Evolutionary conservation across 768 basidiomycete genomes (phyloP).

Genomic region (Serendipita sp.): DNA sequence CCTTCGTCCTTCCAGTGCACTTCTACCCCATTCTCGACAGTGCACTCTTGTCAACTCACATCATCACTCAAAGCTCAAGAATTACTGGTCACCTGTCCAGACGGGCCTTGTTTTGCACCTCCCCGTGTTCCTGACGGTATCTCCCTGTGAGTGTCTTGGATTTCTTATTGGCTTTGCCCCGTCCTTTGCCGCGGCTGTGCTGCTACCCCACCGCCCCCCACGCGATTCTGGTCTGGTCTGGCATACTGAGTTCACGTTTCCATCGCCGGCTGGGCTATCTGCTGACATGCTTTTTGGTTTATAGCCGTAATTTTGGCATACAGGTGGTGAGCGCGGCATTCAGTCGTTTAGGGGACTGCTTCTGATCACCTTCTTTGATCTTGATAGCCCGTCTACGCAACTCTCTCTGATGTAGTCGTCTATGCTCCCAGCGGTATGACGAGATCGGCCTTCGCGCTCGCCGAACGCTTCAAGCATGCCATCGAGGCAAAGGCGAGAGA

Average conservation of each 20-base stretch:
- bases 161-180: not conserved
- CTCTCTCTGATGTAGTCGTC: conserved; percentile 77
- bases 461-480: conserved; percentile 48
- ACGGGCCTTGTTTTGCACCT: conserved; percentile 49
- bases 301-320: conserved; percentile 74
- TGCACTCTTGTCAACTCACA: conserved; percentile 15
- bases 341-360: conserved; percentile 3
- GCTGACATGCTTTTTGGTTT: conserved; percentile 16
- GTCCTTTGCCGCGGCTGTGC: not conserved
- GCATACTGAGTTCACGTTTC: not conserved
- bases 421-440: conserved; percentile 59
- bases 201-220: not conserved
- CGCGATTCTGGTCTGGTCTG: not conserved
- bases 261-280: not conserved
- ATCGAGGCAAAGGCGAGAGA: conserved; percentile 42
- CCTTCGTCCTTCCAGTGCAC: conserved; percentile 7
- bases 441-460: conserved; percentile 38
- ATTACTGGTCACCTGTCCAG: conserved; percentile 18
- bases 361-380: not conserved
- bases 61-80: conserved; percentile 22
- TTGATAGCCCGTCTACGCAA: conserved; percentile 60
- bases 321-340: conserved; percentile 49
- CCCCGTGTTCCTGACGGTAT: conserved; percentile 55
- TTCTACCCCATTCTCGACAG: not conserved
- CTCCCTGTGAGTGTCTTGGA: conserved; percentile 11